Evolutionary conservation across 306 rosid genomes (phyloP).

Genomic region (Acacia confusa): DNA sequence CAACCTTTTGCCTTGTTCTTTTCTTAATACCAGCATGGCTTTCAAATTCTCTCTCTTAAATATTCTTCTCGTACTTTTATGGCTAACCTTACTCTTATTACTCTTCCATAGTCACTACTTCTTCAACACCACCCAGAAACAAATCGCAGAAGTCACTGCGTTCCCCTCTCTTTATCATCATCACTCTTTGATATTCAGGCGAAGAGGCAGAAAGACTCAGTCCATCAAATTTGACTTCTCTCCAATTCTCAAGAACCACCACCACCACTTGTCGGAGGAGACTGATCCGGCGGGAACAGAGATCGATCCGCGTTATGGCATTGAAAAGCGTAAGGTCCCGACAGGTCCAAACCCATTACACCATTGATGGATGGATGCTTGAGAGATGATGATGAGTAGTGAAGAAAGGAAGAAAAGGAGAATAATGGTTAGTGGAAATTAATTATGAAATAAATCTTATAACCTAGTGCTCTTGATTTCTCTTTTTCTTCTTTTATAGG

Average conservation of each 20-base stretch:
- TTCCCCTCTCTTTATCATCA: slow-evolving; percentile 14
- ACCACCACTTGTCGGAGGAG: slow-evolving; percentile 1
- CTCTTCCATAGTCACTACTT: slow-evolving; percentile 37
- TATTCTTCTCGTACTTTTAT: slow-evolving; percentile 22
- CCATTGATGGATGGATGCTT: slow-evolving; percentile 43
- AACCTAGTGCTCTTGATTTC: background rate
- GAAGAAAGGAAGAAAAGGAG: background rate
- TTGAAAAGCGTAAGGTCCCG: slow-evolving; percentile 67
- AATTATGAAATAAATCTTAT: background rate
- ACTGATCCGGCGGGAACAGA: slow-evolving; percentile 28
- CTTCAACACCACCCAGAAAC: slow-evolving; percentile 35
- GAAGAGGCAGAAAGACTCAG: slow-evolving; percentile 50
- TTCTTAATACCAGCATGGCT: slow-evolving; percentile 47
- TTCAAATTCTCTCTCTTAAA: slow-evolving; percentile 40
- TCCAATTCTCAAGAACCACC: slow-evolving; percentile 44
- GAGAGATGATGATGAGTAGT: background rate
- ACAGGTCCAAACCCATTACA: slow-evolving; percentile 75
- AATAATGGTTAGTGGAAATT: slow-evolving; percentile 32
- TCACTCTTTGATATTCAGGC: background rate
- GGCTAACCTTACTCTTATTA: background rate
- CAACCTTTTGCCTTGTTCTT: slow-evolving; percentile 7
- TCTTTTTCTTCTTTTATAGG: slow-evolving; percentile 9
- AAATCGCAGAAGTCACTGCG: slow-evolving; percentile 10
- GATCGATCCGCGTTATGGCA: slow-evolving; percentile 67
- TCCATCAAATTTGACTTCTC: slow-evolving; percentile 58